Percentiles rank a stretch among this genome's conserved stretches.
Conservation (phyloP, 495 filamentous ascomycete genomes). For the Podospora australis region DNA sequence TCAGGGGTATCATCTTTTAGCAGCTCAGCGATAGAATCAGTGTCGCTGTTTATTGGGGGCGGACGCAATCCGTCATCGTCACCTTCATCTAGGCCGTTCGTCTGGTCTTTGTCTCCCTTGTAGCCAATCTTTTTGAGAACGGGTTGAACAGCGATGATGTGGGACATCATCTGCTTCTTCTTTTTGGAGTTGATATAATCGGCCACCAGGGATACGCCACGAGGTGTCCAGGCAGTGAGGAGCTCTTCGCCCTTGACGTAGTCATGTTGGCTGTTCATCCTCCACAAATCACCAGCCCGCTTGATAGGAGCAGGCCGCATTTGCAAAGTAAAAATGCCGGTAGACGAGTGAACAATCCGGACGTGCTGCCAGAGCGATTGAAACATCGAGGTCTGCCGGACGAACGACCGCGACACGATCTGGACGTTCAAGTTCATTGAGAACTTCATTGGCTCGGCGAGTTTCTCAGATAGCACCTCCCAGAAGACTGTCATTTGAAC, state of each 20-base stretch:
- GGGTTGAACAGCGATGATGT: constrained; percentile 72
- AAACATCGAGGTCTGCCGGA: constrained; percentile 79
- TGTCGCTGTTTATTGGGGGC: constrained; percentile 14
- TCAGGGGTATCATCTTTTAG: constrained; percentile 37
- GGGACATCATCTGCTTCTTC: constrained; percentile 61
- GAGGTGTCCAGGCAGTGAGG: constrained; percentile 74
- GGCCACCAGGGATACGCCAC: constrained; percentile 77
- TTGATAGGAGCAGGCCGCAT: constrained; percentile 86
- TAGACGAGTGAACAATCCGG: constrained; percentile 78
- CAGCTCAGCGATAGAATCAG: constrained; percentile 40
- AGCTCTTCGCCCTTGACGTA: constrained; percentile 94
- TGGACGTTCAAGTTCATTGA: constrained; percentile 72
- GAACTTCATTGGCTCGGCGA: constrained; percentile 79
- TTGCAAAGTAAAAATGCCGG: constrained; percentile 74
- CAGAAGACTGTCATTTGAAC: constrained; percentile 82
- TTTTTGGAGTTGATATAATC: constrained; percentile 72
- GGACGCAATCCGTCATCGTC: constrained; percentile 20
- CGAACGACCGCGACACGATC: constrained; percentile 75
- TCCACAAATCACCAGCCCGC: constrained; percentile 86
- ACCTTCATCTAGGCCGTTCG: constrained; percentile 18
- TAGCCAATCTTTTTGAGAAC: constrained; percentile 51
- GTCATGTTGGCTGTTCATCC: constrained; percentile 89
- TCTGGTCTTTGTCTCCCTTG: constrained; percentile 22
- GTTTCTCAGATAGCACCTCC: constrained; percentile 71
- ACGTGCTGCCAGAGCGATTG: constrained; percentile 79